phyloP scores from a whole-genome alignment of 2,329 filamentous ascomycete genomes.

The Pleurostoma richardsiae region DNA sequence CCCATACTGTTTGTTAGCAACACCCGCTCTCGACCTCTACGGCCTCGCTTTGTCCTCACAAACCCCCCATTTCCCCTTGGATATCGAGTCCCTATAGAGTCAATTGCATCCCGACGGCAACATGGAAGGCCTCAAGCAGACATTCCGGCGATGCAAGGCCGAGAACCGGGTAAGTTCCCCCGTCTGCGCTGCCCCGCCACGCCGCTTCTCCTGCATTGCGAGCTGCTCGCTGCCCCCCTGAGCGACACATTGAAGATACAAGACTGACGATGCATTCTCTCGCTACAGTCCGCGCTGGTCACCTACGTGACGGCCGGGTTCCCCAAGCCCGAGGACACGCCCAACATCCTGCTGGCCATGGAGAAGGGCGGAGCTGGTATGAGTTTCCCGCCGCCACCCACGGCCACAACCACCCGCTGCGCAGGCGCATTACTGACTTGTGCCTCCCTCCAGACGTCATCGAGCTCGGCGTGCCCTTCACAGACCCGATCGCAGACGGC shows the following conservation, averaged over 20 bases:
- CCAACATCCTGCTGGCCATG: slow-evolving; percentile 80
- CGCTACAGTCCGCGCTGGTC: slow-evolving; percentile 72
- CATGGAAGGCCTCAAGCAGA: slow-evolving; percentile 55
- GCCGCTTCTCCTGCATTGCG: background rate
- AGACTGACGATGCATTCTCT: slow-evolving; percentile 3
- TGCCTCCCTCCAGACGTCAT: slow-evolving; percentile 65
- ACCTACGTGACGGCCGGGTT: slow-evolving; percentile 96
- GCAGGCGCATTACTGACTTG: background rate
- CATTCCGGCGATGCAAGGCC: slow-evolving; percentile 56
- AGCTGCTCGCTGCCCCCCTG: background rate
- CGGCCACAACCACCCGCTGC: background rate
- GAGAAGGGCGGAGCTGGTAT: slow-evolving; percentile 87
- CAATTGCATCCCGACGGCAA: slow-evolving; percentile 13
- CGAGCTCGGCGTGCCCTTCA: slow-evolving; percentile 94
- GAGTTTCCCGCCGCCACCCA: slow-evolving; percentile 16
- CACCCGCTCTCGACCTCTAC: background rate
- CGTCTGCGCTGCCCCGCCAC: slow-evolving; percentile 9
- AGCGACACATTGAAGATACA: background rate
- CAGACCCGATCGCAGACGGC: slow-evolving; percentile 95
- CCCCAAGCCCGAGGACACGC: slow-evolving; percentile 75
- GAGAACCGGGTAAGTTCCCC: slow-evolving; percentile 47
- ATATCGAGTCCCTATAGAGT: background rate
- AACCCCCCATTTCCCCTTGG: background rate
- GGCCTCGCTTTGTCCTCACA: background rate
- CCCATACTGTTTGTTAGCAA: no score